A percentile compares a stretch with the other conserved stretches of the same genome.
phyloP scores from a whole-genome alignment of 164 flowering plant species.

The Akebia trifoliata region DNA sequence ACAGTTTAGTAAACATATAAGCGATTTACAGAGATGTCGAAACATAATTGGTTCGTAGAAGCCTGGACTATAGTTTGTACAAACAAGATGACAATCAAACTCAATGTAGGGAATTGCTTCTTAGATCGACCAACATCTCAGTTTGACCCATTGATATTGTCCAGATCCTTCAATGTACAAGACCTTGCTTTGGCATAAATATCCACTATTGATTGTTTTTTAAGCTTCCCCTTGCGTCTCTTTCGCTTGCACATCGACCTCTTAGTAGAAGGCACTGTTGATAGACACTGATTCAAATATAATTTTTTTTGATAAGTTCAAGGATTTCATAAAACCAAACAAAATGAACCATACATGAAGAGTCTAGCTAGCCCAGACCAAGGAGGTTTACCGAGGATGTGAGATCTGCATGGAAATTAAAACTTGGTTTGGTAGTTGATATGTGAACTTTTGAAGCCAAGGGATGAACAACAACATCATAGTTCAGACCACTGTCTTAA shows the following conservation, averaged over 20 bases:
- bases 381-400: too few species aligned
- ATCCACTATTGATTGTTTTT: conserved; percentile 22
- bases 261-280: conserved; percentile 9
- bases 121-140: neutral
- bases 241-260: conserved; percentile 12
- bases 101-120: neutral
- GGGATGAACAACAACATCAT: conserved; percentile 5
- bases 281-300: conserved; percentile 9
- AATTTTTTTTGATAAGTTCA: too few species aligned
- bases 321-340: too few species aligned
- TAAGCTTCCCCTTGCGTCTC: conserved; percentile 21
- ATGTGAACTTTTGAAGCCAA: neutral
- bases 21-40: too few species aligned
- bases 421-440: neutral
- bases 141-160: conserved; percentile 6
- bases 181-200: conserved; percentile 23
- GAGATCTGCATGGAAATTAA: neutral
- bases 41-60: too few species aligned
- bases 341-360: too few species aligned
- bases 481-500: neutral
- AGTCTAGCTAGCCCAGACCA: too few species aligned
- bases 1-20: too few species aligned
- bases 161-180: conserved; percentile 21
- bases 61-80: too few species aligned
- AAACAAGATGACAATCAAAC: too few species aligned